These are phyloP conservation scores for Tremellales sp. DNA, from an alignment of 1,284 basidiomycete genomes.

Conservation along the genomic window DNA sequence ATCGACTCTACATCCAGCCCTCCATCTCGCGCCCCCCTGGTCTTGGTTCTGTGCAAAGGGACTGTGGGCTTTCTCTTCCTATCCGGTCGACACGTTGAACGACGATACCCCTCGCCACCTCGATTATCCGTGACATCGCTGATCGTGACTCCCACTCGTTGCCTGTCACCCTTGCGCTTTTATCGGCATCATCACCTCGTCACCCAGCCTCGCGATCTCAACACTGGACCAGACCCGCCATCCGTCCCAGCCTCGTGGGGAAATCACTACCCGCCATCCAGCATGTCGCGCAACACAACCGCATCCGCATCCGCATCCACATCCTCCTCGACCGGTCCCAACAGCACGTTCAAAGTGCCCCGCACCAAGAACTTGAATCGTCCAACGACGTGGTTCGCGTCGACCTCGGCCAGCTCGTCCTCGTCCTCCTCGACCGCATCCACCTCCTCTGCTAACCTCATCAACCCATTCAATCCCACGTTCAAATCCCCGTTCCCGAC, in stretches of 20 bases:
- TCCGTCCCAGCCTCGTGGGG: neutral
- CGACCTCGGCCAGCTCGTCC: neutral
- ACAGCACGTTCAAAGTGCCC: conserved; percentile 12
- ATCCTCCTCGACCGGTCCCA: conserved; percentile 1
- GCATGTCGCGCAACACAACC: conserved; percentile 2
- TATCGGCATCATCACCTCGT: no score
- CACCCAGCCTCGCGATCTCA: no score
- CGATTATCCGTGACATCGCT: no score
- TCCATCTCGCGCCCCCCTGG: no score
- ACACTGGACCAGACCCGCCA: no score
- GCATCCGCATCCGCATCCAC: conserved; percentile 5
- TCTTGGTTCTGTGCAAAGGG: neutral
- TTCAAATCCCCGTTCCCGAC: conserved; percentile 32
- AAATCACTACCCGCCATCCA: neutral
- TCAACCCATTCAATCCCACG: conserved; percentile 6
- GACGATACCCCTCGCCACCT: neutral
- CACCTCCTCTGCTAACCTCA: conserved; percentile 3
- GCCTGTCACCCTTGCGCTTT: no score
- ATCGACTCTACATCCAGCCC: neutral
- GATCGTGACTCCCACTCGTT: no score
- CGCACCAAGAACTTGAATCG: conserved; percentile 21
- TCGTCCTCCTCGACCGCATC: conserved; percentile 3
- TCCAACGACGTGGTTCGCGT: conserved; percentile 27
- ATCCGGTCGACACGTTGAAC: neutral
- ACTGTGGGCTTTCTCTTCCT: neutral